These are phyloP conservation scores for Crithidia bombi DNA, from an alignment of 208 protist species.

Conservation along the genomic window DNA sequence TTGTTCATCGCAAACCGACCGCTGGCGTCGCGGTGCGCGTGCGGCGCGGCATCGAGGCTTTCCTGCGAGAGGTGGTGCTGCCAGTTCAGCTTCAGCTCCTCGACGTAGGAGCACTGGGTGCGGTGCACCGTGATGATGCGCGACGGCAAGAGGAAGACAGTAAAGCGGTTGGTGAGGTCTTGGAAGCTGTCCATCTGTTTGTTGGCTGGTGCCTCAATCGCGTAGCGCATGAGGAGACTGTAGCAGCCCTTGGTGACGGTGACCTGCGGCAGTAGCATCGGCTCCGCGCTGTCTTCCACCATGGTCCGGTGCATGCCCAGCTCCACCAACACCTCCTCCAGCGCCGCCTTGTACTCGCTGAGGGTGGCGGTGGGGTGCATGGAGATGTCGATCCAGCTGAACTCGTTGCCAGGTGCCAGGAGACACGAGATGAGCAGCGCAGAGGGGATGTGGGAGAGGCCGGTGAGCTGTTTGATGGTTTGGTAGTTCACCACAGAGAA, in stretches of 20 bases:
- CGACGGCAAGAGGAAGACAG: slow-evolving; percentile 45
- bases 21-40: background rate
- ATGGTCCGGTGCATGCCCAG: slow-evolving; percentile 60
- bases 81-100: slow-evolving; percentile 70
- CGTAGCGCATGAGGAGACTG: slow-evolving; percentile 74
- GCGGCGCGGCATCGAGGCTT: background rate
- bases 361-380: slow-evolving; percentile 67
- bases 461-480: slow-evolving; percentile 61
- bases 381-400: slow-evolving; percentile 73
- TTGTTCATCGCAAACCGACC: background rate
- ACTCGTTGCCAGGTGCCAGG: slow-evolving; percentile 28
- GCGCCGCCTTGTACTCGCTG: slow-evolving; percentile 57
- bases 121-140: slow-evolving; percentile 79
- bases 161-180: slow-evolving; percentile 80
- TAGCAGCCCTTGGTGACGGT: slow-evolving; percentile 55
- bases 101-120: slow-evolving; percentile 64
- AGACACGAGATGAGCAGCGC: slow-evolving; percentile 72
- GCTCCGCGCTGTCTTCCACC: slow-evolving; percentile 60
- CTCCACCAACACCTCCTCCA: slow-evolving; percentile 56
- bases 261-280: slow-evolving; percentile 78
- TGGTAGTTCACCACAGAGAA: slow-evolving; percentile 66
- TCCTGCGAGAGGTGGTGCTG: slow-evolving; percentile 17
- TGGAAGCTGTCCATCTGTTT: slow-evolving; percentile 68
- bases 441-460: slow-evolving; percentile 52
- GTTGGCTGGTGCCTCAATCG: slow-evolving; percentile 42